phyloP scores from a whole-genome alignment of 2,329 filamentous ascomycete species.

The Alternaria postmessia region DNA sequence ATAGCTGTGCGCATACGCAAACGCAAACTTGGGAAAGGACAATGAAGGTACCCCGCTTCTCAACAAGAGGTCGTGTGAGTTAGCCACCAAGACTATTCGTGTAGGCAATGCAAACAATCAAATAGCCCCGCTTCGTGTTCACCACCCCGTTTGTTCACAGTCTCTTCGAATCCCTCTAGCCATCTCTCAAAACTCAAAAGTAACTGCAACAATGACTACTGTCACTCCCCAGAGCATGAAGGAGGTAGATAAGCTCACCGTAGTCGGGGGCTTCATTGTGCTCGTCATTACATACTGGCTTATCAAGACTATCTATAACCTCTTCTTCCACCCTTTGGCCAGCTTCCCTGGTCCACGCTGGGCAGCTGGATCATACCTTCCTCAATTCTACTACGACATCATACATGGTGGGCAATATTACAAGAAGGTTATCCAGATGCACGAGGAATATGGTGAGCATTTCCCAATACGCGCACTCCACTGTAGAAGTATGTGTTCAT shows the following conservation, averaged over 20 bases:
- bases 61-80: not conserved
- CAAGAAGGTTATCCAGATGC: slow-evolving; percentile 45
- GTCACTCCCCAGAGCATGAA: not conserved
- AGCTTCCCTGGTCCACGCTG: slow-evolving; percentile 20
- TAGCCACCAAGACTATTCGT: not conserved
- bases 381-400: slow-evolving; percentile 23
- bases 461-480: not conserved
- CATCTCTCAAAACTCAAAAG: not conserved
- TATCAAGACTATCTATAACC: slow-evolving; percentile 13
- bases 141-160: not conserved
- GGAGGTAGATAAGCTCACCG: not conserved
- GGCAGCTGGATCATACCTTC: slow-evolving; percentile 14
- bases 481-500: not conserved
- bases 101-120: not conserved
- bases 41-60: not conserved
- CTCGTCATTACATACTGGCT: slow-evolving; percentile 8
- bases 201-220: not conserved
- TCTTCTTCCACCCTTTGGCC: slow-evolving; percentile 21
- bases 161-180: not conserved
- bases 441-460: slow-evolving; percentile 28
- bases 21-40: slow-evolving; percentile 9
- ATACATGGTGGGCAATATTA: slow-evolving; percentile 38
- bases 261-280: not conserved
- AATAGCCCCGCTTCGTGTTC: not conserved
- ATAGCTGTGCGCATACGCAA: slow-evolving; percentile 39